phyloP scores from a whole-genome alignment of 2,329 filamentous ascomycete genomes.

The Cladophialophora exuberans region DNA sequence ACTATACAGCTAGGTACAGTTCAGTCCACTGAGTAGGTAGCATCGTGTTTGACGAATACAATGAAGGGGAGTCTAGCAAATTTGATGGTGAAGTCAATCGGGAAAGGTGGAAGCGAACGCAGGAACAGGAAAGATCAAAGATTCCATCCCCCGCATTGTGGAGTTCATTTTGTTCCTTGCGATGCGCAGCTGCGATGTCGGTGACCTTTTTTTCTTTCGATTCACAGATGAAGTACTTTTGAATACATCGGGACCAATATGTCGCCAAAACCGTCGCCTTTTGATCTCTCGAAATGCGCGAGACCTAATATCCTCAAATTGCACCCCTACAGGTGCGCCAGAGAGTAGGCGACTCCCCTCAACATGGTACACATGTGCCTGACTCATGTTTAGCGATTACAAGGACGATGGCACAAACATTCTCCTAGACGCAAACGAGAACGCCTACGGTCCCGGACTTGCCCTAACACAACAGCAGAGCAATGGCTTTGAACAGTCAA shows the following conservation, averaged over 20 bases:
- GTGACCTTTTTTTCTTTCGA: not conserved
- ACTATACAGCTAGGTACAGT: no score
- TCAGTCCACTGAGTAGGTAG: no score
- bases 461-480: constrained; percentile 49
- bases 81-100: no score
- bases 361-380: constrained; percentile 27
- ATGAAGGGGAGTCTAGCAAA: no score
- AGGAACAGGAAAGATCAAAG: no score
- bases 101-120: no score
- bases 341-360: constrained; percentile 64
- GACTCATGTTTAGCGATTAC: constrained; percentile 73
- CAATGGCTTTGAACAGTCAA: constrained; percentile 38
- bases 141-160: no score
- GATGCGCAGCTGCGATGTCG: not conserved
- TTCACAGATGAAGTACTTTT: not conserved
- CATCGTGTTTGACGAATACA: no score
- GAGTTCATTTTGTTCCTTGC: no score
- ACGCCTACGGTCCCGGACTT: constrained; percentile 86
- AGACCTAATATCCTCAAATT: constrained; percentile 76
- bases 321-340: constrained; percentile 77
- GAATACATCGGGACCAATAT: constrained; percentile 3
- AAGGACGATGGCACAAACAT: constrained; percentile 97
- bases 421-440: constrained; percentile 96
- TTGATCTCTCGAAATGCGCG: constrained; percentile 74
- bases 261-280: constrained; percentile 52